Base-by-base conservation (phyloP, 2,329 filamentous ascomycete species). In the Claviceps capensis region DNA sequence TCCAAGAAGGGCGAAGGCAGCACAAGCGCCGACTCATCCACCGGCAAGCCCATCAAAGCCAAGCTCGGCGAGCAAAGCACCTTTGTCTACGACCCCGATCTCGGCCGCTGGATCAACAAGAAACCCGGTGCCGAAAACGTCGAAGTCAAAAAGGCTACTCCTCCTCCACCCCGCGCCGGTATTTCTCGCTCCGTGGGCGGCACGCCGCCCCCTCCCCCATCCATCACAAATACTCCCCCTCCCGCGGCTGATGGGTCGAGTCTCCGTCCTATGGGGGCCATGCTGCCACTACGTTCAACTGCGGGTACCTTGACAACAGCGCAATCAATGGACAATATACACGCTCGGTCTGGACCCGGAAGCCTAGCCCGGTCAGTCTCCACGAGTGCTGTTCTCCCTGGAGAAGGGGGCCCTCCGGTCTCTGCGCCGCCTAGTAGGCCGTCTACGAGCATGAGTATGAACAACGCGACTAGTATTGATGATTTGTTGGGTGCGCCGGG, bases 71-170 rank as follows among this genome's bases (percentile, higher is more conserved):
- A 98, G 67, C 82, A 93, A 63, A 95, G 82, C 66, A 88, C 83
- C 46, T 96, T 98, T 67, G 85, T 91, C 59, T 98, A 93, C 62
- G 93, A 98, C 63, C 86, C 89, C 2, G 87, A 96, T n/a, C 78
- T 95, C 50, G 94, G 95, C 73, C 89, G 93, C 65, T 98, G 94
- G 94, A 77, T 98, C 65, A 97, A 98, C 73, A 96, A 96, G 74
- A 96, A 95, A 65, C 81, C 81, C 11, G 83, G 83, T 13, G 77
- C 79, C 7, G 83, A 85, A 51, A 78, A 78, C 44, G 70, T 71
- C 8, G 72, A 76, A 26, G 72, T 78, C 3, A 77, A 81, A 56
- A 72, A 77, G 47, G 82, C 82, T 1, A 82, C 89, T 0, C 86
- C 91, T 1, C 90, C 93, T 1, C 90, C 89, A 4, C 90, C 90